Evolutionary conservation across 352 stramenopile genomes (phyloP).

Genomic region (Globisporangium carolinianum): DNA sequence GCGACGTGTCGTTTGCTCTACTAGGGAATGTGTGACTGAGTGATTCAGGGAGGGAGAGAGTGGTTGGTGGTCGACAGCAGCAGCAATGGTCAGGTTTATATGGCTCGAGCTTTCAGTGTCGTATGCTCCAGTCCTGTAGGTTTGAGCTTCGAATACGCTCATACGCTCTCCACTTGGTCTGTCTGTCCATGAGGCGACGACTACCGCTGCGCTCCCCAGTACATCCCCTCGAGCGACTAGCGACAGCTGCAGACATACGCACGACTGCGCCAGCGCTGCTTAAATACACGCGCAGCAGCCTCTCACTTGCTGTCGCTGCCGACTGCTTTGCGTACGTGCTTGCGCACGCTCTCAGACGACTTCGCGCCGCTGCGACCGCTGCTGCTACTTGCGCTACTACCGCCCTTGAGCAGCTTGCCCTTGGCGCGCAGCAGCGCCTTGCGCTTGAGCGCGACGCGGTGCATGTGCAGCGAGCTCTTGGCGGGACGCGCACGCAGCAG

Average conservation of each 20-base stretch:
- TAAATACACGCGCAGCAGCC: background rate
- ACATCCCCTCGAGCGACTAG: no score
- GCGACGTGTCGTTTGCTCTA: background rate
- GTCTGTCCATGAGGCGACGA: no score
- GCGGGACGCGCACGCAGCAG: slow-evolving; percentile 43
- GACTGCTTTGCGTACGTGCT: slow-evolving; percentile 47
- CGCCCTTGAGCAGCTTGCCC: slow-evolving; percentile 42
- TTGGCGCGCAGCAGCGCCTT: slow-evolving; percentile 56
- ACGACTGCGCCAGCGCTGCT: background rate
- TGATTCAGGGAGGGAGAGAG: background rate
- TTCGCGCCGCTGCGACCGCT: slow-evolving; percentile 21
- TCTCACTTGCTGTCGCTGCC: slow-evolving; percentile 25
- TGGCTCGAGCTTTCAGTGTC: no score
- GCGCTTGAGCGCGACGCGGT: slow-evolving; percentile 70
- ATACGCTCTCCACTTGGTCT: no score
- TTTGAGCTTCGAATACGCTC: no score
- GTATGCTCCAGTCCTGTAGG: no score
- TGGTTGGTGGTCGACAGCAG: background rate
- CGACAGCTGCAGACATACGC: no score
- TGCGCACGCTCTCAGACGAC: slow-evolving; percentile 27
- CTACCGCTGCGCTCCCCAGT: no score
- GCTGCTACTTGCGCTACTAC: slow-evolving; percentile 16
- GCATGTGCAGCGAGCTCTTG: slow-evolving; percentile 82
- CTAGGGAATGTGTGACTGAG: background rate
- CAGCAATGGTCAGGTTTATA: background rate